These are phyloP conservation scores for Trichoderma atroviride DNA, from an alignment of 2,329 filamentous ascomycete genomes.

Conservation along the genomic window DNA sequence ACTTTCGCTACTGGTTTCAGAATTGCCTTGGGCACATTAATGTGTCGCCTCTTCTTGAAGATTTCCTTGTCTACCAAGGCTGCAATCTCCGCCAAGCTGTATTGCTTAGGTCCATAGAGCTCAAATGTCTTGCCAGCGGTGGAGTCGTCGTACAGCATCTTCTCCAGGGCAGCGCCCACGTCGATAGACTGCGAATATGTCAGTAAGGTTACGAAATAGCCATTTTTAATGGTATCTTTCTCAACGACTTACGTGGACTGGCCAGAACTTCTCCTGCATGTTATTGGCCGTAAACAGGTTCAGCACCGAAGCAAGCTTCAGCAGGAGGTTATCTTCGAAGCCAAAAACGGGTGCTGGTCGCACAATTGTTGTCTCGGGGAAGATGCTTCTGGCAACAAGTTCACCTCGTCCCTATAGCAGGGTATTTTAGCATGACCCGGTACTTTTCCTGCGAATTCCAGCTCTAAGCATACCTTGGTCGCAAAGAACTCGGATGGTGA, in stretches of 20 bases:
- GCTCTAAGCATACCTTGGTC: constrained; percentile 66
- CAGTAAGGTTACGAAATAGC: neutral
- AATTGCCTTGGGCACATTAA: constrained; percentile 84
- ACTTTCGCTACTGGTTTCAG: constrained; percentile 74
- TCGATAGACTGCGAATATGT: constrained; percentile 69
- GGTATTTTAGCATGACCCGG: neutral
- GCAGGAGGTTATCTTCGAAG: constrained; percentile 88
- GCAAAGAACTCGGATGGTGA: constrained; percentile 88
- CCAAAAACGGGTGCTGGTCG: constrained; percentile 92
- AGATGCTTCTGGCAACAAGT: constrained; percentile 81
- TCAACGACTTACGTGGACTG: constrained; percentile 72
- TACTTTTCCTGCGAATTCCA: no score
- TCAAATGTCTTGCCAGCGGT: constrained; percentile 92
- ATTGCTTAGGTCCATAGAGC: constrained; percentile 90
- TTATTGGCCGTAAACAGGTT: constrained; percentile 90
- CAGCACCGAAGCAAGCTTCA: constrained; percentile 76
- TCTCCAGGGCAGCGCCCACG: constrained; percentile 83
- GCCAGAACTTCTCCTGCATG: constrained; percentile 88
- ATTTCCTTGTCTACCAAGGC: constrained; percentile 91
- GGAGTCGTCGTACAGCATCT: constrained; percentile 86
- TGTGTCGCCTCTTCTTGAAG: constrained; percentile 81
- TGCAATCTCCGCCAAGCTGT: constrained; percentile 84
- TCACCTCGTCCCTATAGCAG: constrained; percentile 70
- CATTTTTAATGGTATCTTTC: neutral
- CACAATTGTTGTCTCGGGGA: constrained; percentile 96